Conservation (phyloP, 2,329 filamentous ascomycete genomes). For the Didymella pomorum region DNA sequence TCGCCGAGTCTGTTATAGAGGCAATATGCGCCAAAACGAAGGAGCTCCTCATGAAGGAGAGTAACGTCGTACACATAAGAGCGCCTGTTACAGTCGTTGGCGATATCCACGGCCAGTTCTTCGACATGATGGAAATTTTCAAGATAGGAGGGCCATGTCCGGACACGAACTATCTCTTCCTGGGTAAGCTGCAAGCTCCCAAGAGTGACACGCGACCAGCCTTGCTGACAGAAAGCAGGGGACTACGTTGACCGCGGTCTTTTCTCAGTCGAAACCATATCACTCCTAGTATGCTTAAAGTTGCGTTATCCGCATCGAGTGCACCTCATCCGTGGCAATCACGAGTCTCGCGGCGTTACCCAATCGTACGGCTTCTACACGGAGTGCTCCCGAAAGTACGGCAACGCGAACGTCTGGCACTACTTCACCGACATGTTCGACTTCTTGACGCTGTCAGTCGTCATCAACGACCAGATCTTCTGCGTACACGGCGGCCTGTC, state of each 20-base stretch:
- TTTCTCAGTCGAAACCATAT: conserved; percentile 99
- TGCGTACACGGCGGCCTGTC: conserved; percentile 88
- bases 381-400: conserved; percentile 96
- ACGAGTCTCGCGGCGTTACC: conserved; percentile 96
- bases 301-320: conserved; percentile 95
- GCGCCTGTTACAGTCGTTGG: conserved; percentile 97
- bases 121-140: conserved; percentile 98
- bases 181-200: conserved; percentile 66
- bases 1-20: conserved; percentile 97
- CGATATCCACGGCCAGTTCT: conserved; percentile 99
- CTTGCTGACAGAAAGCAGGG: conserved; percentile 61
- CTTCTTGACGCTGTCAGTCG: conserved; percentile 93
- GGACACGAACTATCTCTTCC: conserved; percentile 97
- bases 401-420: conserved; percentile 98
- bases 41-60: conserved; percentile 98
- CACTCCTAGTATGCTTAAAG: conserved; percentile 95
- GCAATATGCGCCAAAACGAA: conserved; percentile 99
- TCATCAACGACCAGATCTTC: conserved; percentile 99
- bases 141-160: conserved; percentile 97
- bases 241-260: conserved; percentile 98
- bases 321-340: conserved; percentile 95
- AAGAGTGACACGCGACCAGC: conserved; percentile 30
- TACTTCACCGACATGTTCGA: conserved; percentile 99
- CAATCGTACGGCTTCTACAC: conserved; percentile 99
- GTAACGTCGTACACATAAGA: conserved; percentile 97